Evolutionary conservation across 176 grass and related monocot species (phyloP), one percentile per base, ranked within the genome.

Genomic region (Saccharum spontaneum): DNA sequence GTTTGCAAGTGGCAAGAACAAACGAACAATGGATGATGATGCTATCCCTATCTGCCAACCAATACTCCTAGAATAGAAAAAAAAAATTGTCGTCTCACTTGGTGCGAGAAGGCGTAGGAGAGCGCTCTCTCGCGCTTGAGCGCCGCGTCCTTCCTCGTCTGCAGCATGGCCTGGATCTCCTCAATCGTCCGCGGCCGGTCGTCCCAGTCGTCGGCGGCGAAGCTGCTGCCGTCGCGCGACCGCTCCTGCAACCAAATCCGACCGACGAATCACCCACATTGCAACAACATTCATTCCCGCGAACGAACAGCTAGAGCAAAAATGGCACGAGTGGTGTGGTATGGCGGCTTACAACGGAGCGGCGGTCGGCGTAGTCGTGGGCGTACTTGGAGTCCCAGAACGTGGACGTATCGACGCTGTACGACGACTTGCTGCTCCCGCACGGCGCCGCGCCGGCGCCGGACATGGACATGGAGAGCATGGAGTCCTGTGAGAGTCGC

Each of bases 151-250:
- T 94, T 92, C 76, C 96, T 87, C 1, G 79, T 92, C 75, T 96
- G 93, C 48, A 99, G 79, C 91, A 94, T 92, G 2, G 91, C 88
- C 52, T 99, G 97, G 87, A 99, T 99, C 77, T 99, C 97, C 85
- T 96, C 91, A 20, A 96, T 92, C 7, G 93, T 99, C 66, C 86
- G 79, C 36, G 93, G 90, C 73, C 90, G 86, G 80, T 99, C 90
- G 17, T 99, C 97, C 93, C 97, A 94, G 73, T 96, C 90, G 60
- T 99, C 93, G n/a, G 90, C 91, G 13, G 93, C 90, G 54, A 92
- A 90, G 87, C 82, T 96, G 78, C 93, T 96, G 23, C 91, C 97
- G 18, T 99, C 97, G 44, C 97, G 84, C 20, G 97, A 99, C 44
- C 88, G 87, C 59, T 94, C 85, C 91, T 93, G 62, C 5, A 79